Conservation (phyloP, 2,329 filamentous ascomycete species). For the Pestalotiopsis fici region DNA sequence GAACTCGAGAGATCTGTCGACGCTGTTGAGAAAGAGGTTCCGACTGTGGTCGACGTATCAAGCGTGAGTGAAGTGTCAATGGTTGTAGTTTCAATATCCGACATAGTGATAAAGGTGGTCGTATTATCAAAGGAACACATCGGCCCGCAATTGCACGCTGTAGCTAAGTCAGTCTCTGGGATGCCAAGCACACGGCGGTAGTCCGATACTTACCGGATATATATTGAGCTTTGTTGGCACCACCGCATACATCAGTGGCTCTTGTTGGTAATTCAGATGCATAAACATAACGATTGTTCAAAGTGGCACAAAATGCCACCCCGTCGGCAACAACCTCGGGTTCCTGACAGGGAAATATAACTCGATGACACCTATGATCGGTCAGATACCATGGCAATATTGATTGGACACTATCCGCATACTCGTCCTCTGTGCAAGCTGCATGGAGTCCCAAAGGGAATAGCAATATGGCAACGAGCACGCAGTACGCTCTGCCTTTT, state of each 20-base stretch:
- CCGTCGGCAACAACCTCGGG: not conserved
- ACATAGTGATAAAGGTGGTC: not conserved
- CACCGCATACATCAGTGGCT: conserved; percentile 1
- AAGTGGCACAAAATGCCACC: not conserved
- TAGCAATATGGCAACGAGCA: not conserved
- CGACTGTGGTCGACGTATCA: not conserved
- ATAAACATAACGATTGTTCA: conserved; percentile 7
- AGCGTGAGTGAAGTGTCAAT: not conserved
- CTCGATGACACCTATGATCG: not conserved
- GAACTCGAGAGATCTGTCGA: not conserved
- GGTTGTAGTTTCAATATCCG: not conserved
- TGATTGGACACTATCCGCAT: not conserved
- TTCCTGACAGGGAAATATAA: not conserved
- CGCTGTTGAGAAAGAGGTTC: not conserved
- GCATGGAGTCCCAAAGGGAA: not conserved
- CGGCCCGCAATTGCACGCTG: not conserved
- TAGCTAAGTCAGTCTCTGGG: not conserved
- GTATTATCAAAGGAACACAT: not conserved
- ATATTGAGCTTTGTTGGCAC: not conserved
- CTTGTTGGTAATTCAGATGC: not conserved
- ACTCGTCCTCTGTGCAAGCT: not conserved
- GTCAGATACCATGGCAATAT: not conserved
- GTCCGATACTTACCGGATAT: not conserved
- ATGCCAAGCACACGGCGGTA: not conserved
- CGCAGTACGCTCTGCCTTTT: not conserved